These are phyloP conservation scores for Cystobasidium pallidum DNA, from an alignment of 1,284 basidiomycete species.

Conservation along the genomic window DNA sequence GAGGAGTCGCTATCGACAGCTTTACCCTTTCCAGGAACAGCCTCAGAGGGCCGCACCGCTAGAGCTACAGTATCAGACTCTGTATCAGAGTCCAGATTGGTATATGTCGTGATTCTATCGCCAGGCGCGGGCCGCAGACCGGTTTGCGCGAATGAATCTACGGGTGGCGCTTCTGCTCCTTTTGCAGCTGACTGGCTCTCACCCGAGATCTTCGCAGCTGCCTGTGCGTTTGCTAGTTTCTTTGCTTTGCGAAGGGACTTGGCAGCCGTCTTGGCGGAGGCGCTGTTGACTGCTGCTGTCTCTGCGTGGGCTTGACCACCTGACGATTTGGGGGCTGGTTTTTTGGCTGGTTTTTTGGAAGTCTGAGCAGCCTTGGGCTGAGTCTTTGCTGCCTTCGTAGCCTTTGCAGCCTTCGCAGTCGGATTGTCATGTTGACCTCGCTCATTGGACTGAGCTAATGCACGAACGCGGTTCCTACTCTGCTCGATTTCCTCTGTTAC, in stretches of 20 bases:
- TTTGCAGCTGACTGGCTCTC: background rate
- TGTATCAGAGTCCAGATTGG: conserved; percentile 27
- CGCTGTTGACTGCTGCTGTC: background rate
- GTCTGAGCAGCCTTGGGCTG: background rate
- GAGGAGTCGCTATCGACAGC: background rate
- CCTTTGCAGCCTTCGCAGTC: conserved; percentile 1
- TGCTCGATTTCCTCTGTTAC: conserved; percentile 35
- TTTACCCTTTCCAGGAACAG: background rate
- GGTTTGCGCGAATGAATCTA: background rate
- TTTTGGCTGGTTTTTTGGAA: too few species aligned
- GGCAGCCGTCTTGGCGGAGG: background rate
- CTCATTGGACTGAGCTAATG: conserved; percentile 7
- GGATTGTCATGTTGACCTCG: conserved; percentile 20
- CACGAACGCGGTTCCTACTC: conserved; percentile 7
- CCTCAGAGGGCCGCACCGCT: background rate
- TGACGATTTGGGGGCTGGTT: too few species aligned
- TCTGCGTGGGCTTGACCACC: too few species aligned
- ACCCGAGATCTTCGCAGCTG: background rate
- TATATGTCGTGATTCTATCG: conserved; percentile 6
- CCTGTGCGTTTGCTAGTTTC: background rate
- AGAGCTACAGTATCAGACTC: conserved; percentile 1
- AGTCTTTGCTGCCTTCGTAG: conserved; percentile 7
- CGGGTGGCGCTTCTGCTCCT: background rate
- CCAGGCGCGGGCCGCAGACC: background rate
- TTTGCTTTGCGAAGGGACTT: background rate